These are phyloP conservation scores for Inga oerstediana DNA, from an alignment of 306 rosid species.

Conservation along the genomic window DNA sequence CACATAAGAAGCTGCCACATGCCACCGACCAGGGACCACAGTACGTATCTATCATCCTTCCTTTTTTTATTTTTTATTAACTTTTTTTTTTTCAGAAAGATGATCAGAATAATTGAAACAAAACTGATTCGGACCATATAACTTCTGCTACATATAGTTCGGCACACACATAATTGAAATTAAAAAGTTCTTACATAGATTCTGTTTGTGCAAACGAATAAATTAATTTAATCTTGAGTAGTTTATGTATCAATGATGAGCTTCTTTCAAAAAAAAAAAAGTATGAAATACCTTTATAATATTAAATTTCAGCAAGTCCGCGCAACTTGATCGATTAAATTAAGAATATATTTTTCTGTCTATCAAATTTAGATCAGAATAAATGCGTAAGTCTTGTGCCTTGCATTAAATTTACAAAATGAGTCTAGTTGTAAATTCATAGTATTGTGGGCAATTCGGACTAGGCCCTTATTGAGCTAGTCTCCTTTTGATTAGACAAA, in stretches of 20 bases:
- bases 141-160: neutral
- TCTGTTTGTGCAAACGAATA: neutral
- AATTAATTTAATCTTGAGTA: neutral
- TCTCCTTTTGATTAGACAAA: no score
- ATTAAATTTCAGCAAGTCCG: no score
- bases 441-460: no score
- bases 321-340: neutral
- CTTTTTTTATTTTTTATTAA: neutral
- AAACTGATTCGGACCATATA: constrained; percentile 17
- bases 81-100: neutral
- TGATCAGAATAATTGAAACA: constrained; percentile 7
- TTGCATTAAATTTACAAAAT: neutral
- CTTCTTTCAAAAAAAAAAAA: neutral
- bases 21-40: constrained; percentile 51
- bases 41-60: neutral
- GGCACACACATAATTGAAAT: neutral
- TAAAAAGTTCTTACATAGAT: neutral
- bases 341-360: neutral
- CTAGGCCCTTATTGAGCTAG: no score
- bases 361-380: neutral
- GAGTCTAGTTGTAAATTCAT: neutral
- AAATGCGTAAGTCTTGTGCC: neutral
- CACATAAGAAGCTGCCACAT: constrained; percentile 41
- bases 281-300: no score
- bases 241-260: neutral